A percentile compares a stretch with the other conserved stretches of the same genome.
Evolutionary conservation across 148 eudicot species (phyloP).

Genomic region (Fagopyrum homotropicum): DNA sequence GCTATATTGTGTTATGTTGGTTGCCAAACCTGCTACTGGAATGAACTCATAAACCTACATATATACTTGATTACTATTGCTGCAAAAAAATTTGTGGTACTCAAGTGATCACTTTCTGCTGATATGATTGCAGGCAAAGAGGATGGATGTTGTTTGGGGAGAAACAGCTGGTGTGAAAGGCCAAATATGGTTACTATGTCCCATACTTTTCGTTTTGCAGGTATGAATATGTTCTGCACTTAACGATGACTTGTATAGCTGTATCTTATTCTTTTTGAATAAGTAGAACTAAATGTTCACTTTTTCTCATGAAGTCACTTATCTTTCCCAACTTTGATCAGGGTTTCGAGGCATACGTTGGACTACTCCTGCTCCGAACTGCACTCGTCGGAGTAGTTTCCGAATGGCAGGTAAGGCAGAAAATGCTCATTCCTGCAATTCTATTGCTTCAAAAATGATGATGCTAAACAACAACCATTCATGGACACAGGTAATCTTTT

Average conservation of each 20-base stretch:
- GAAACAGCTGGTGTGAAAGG: slow-evolving; percentile 51
- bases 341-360: slow-evolving; percentile 56
- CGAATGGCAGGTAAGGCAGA: slow-evolving; percentile 42
- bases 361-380: slow-evolving; percentile 32
- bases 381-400: slow-evolving; percentile 42
- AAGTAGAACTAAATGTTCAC: neutral
- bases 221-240: slow-evolving; percentile 13
- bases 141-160: slow-evolving; percentile 57
- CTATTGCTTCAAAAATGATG: neutral
- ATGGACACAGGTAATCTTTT: slow-evolving; percentile 41
- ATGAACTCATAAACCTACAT: neutral
- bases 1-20: neutral
- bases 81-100: neutral
- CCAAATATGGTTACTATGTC: slow-evolving; percentile 39
- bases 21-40: neutral
- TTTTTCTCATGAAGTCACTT: neutral
- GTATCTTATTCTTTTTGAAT: neutral
- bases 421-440: neutral
- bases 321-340: slow-evolving; percentile 13
- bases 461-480: neutral
- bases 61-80: neutral
- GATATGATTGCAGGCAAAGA: slow-evolving; percentile 33
- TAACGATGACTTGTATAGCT: neutral
- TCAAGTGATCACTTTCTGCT: neutral
- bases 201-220: slow-evolving; percentile 48